Conservation (phyloP, 73 alveolate genomes). For the Uronychia setigera region DNA sequence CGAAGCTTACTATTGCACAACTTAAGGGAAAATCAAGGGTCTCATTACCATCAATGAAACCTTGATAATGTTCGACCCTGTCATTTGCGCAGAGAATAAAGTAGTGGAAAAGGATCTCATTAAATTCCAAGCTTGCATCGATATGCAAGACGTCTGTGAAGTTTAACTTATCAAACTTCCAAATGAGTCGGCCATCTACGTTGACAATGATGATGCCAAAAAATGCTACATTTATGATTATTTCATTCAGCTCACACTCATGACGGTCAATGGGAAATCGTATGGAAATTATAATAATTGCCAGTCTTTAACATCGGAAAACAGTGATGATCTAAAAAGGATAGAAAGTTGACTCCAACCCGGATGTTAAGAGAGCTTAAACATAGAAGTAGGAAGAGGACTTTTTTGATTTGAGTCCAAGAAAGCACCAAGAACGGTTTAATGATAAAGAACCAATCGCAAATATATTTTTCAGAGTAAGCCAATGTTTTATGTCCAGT, state of each 20-base stretch:
- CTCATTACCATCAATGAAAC: constrained; percentile 33
- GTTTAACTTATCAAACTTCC: constrained; percentile 20
- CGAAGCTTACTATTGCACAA: constrained; percentile 62
- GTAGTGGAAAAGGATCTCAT: constrained; percentile 1
- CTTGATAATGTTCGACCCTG: constrained; percentile 47
- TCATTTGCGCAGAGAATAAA: constrained; percentile 33
- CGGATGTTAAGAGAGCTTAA: not conserved
- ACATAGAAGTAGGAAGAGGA: not conserved
- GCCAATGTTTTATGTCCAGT: constrained; percentile 35
- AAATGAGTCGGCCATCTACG: constrained; percentile 23
- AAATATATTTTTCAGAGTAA: not conserved
- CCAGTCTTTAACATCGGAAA: not conserved
- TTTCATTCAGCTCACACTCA: constrained; percentile 36
- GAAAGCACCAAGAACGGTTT: not conserved
- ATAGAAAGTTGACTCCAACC: too few species aligned
- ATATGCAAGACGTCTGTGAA: constrained; percentile 22
- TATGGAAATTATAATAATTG: not conserved
- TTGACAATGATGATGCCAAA: constrained; percentile 19
- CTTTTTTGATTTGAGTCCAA: not conserved
- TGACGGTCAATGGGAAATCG: constrained; percentile 37
- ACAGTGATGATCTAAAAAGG: not conserved
- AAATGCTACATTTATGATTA: constrained; percentile 39
- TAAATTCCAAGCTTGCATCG: constrained; percentile 43
- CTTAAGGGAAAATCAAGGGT: constrained; percentile 54
- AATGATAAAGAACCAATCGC: not conserved